Base-by-base conservation (phyloP, 1,139 yeast genomes). In the Yamadazyma dendronema region DNA sequence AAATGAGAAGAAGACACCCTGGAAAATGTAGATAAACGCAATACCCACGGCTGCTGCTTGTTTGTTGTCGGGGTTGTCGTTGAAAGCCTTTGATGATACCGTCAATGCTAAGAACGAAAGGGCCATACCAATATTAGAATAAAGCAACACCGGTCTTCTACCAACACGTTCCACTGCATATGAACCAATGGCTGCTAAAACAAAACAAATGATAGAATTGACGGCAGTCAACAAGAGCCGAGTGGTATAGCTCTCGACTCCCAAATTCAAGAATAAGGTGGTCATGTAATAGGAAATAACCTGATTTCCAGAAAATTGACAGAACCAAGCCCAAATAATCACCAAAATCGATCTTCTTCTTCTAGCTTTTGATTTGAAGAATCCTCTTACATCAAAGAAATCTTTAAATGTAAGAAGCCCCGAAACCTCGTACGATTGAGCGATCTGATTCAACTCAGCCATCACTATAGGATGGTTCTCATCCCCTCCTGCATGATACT, bases 231-330 rank as follows among this genome's bases (percentile, higher is more conserved):
- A 34, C 27, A 54, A 47, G 15, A 54, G 38, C 21, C 47, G 44
- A 7, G 55, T 47, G 6, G 50, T 40, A 6, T 49, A 37, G 21
- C 39, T 44, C 15, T 44, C 40, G 31, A 54, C 48, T n/a, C 57
- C 57, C 17, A 53, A 33, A 14, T 48, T 41, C 22, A 37, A 32
- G 27, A 54, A 49, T 36, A 54, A 42, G 2, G 53, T 48, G 4
- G 54, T 44, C 33, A 51, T 37, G 41, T 54, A 54, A 35, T 54
- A 54, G n/a, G 52, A 37, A 34, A 43, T 42, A 21, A 53, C 53
- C 30, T 49, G 48, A 37, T 49, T 51, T 31, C 59, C 59, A 28
- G 39, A 35, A 23, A 40, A 40, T 27, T 40, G 43, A 28, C 26
- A 17, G 23, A 40, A 37, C 40, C 40, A 36, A 7, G 43, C 32